phyloP scores from a whole-genome alignment of 2,329 filamentous ascomycete species.

The Beauveria asiatica region DNA sequence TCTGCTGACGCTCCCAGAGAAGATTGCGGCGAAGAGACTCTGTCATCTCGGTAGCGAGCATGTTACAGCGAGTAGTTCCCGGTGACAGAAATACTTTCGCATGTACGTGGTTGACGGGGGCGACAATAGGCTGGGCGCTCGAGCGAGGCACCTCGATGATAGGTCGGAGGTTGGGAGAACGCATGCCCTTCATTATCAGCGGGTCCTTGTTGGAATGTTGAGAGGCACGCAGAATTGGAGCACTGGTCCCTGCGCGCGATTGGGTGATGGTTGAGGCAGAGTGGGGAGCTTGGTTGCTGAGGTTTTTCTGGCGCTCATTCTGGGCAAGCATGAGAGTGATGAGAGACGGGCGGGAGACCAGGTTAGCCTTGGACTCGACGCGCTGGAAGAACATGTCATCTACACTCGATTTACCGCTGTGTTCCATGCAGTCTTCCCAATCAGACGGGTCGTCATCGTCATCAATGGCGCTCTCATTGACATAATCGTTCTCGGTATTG shows the following conservation, averaged over 20 bases:
- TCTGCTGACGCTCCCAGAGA: conserved; percentile 90
- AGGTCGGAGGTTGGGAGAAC: conserved; percentile 39
- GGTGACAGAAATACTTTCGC: conserved; percentile 78
- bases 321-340: conserved; percentile 82
- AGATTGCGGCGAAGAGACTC: conserved; percentile 87
- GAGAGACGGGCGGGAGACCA: conserved; percentile 78
- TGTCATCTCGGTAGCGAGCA: conserved; percentile 90
- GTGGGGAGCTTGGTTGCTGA: conserved; percentile 59
- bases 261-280: conserved; percentile 61
- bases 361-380: conserved; percentile 75
- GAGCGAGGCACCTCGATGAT: conserved; percentile 60
- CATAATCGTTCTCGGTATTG: conserved; percentile 57
- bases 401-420: conserved; percentile 74
- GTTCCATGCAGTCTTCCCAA: conserved; percentile 62
- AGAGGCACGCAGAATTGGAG: conserved; percentile 36
- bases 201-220: conserved; percentile 53
- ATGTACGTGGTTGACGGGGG: conserved; percentile 52
- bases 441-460: conserved; percentile 56
- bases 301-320: conserved; percentile 54
- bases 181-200: conserved; percentile 55
- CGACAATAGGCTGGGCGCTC: conserved; percentile 66
- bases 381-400: conserved; percentile 82
- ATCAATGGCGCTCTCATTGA: conserved; percentile 77
- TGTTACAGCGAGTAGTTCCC: conserved; percentile 83
- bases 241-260: conserved; percentile 41